These are phyloP conservation scores for Pholiota adiposa DNA, from an alignment of 1,284 basidiomycete genomes.

Conservation along the genomic window DNA sequence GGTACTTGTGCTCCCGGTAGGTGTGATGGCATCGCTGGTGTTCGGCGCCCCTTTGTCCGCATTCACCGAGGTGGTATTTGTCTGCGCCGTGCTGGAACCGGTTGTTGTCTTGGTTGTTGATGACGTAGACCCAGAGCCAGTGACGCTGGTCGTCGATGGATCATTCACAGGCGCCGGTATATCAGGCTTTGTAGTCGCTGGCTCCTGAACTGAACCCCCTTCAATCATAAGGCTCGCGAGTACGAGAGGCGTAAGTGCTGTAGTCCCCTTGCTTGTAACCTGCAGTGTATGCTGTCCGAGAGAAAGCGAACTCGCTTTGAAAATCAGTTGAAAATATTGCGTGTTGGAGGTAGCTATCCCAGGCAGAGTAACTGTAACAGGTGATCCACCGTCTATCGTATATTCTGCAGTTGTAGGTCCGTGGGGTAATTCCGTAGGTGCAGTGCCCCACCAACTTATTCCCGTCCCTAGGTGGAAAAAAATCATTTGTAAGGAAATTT, in stretches of 20 bases:
- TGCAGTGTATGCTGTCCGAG: conserved; percentile 15
- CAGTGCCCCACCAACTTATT: conserved; percentile 17
- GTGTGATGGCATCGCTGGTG: not conserved
- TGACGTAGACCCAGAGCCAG: not conserved
- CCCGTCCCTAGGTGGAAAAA: conserved; percentile 15
- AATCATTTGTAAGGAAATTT: not conserved
- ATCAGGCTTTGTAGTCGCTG: not conserved
- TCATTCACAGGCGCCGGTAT: not conserved
- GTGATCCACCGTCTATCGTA: conserved; percentile 15
- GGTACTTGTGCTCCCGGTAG: not conserved
- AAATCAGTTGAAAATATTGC: conserved; percentile 9
- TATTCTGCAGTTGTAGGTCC: conserved; percentile 14
- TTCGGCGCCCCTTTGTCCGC: not conserved
- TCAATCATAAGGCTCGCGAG: conserved; percentile 21
- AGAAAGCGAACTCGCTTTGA: conserved; percentile 5
- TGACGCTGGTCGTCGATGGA: not conserved
- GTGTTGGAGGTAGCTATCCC: not conserved
- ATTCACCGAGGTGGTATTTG: not conserved
- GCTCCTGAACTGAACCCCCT: conserved; percentile 9
- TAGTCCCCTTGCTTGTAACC: conserved; percentile 18
- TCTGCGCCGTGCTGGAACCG: not conserved
- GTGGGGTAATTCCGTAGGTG: conserved; percentile 10
- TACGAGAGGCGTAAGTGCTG: conserved; percentile 25
- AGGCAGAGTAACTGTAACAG: conserved; percentile 16
- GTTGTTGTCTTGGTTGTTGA: not conserved